Percentiles rank a stretch among this genome's conserved stretches.
These are phyloP conservation scores for Austroboletus niveus DNA, from an alignment of 1,284 basidiomycete genomes.

Conservation along the genomic window DNA sequence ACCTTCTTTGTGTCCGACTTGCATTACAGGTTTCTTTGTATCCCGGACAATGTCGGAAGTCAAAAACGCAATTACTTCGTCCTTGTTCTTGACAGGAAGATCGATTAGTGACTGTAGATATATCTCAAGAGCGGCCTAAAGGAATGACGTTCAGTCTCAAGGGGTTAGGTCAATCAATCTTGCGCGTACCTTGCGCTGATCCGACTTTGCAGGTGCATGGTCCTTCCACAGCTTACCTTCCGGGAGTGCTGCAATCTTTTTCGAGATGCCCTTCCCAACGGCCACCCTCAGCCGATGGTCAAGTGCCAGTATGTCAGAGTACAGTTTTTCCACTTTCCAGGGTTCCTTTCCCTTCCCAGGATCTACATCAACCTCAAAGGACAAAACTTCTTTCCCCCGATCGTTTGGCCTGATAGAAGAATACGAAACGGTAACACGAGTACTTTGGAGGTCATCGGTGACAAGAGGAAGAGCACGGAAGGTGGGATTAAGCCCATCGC, in stretches of 20 bases:
- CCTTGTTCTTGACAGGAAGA: constrained; percentile 83
- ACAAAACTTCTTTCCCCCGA: constrained; percentile 82
- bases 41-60: constrained; percentile 84
- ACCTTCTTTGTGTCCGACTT: constrained; percentile 89
- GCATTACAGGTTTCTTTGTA: constrained; percentile 69
- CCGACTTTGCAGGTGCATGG: constrained; percentile 94
- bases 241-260: constrained; percentile 80
- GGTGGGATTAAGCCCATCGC: constrained; percentile 20
- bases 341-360: constrained; percentile 64
- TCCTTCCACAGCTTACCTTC: constrained; percentile 95
- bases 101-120: constrained; percentile 87
- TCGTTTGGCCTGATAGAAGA: constrained; percentile 84
- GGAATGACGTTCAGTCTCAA: constrained; percentile 9
- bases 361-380: constrained; percentile 72
- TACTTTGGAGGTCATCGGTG: constrained; percentile 62
- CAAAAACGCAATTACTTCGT: constrained; percentile 90
- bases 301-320: constrained; percentile 84
- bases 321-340: constrained; percentile 94
- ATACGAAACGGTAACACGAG: constrained; percentile 60
- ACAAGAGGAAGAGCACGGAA: constrained; percentile 75
- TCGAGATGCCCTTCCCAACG: constrained; percentile 68
- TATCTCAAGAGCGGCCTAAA: constrained; percentile 75
- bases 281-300: constrained; percentile 68
- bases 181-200: constrained; percentile 81
- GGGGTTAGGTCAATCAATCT: not conserved